Evolutionary conservation across 2,329 filamentous ascomycete genomes (phyloP), one percentile per base, ranked within the genome.

Genomic region (Orbilia quercus): DNA sequence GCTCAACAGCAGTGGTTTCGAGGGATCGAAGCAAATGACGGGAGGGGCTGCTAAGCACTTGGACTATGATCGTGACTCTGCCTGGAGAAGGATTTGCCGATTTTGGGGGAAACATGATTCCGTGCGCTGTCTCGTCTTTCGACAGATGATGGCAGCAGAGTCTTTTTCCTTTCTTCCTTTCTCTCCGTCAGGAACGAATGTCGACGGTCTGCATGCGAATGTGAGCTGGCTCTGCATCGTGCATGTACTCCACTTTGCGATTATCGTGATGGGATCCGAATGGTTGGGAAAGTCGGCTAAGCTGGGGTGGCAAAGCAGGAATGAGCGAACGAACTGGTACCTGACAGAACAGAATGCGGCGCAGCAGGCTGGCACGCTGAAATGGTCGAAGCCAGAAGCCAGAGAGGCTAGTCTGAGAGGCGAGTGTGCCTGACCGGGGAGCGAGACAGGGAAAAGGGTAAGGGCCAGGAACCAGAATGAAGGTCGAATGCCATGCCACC

Each of bases 1-100:
- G 28, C 53, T 65, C 59, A 59, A 72, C 67, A 58, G 45, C 58
- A 72, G 23, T 36, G 53, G 67, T 65, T 72, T 72, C 66, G 66
- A 45, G 36, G 59, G 38, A 14, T 54, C 34, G 16, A 11, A 31
- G 58, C 53, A 65, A 72, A 65, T 72, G 60, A 72, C 31, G 36
- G 59, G 54, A 72, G 67, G 67, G 67, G 59, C 59, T 44, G 44
- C 47, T 54, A 53, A 53, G 28, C 58, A 55, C 38, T 55, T 28
- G 48, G n/a, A n/a, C n/a, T n/a, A n/a, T n/a, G n/a, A n/a, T n/a
- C n/a, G 40, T 40, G 14, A 47, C 47, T 34, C 14, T 18, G n/a
- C 18, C 25, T 14, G 25, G 5, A 28, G 40, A 38, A 62, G 28
- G 22, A 57, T 70, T 63, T 63, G 48, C 50, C 57, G 65, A 51